Conservation (phyloP, 495 filamentous ascomycete genomes). For the Hyaloscypha hepaticicola region DNA sequence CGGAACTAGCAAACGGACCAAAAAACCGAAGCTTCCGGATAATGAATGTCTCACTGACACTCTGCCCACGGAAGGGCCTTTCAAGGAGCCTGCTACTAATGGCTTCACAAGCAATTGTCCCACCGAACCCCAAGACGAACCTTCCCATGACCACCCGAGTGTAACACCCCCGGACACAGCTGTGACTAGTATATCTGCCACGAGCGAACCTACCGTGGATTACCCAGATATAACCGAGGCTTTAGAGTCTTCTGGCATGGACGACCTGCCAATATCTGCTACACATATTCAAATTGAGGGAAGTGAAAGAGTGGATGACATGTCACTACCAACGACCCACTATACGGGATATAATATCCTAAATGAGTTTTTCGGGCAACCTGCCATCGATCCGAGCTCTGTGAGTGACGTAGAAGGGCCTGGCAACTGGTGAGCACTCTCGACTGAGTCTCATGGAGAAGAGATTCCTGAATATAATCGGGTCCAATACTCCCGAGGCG, state of each 20-base stretch:
- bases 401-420: background rate
- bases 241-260: conserved; percentile 1
- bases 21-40: too few species aligned
- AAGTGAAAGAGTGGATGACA: background rate
- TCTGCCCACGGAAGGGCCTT: too few species aligned
- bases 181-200: background rate
- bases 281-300: conserved; percentile 1
- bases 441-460: background rate
- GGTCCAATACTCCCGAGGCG: background rate
- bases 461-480: background rate
- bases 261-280: conserved; percentile 4
- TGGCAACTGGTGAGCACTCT: background rate
- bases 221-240: background rate
- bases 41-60: too few species aligned
- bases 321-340: background rate
- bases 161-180: background rate
- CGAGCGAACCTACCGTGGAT: background rate
- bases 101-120: too few species aligned
- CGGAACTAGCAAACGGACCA: too few species aligned
- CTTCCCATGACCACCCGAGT: too few species aligned
- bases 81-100: too few species aligned
- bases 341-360: background rate
- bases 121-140: too few species aligned
- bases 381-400: background rate
- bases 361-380: background rate